Base-by-base conservation (phyloP, 2,329 filamentous ascomycete genomes). In the Colletotrichum melonis region DNA sequence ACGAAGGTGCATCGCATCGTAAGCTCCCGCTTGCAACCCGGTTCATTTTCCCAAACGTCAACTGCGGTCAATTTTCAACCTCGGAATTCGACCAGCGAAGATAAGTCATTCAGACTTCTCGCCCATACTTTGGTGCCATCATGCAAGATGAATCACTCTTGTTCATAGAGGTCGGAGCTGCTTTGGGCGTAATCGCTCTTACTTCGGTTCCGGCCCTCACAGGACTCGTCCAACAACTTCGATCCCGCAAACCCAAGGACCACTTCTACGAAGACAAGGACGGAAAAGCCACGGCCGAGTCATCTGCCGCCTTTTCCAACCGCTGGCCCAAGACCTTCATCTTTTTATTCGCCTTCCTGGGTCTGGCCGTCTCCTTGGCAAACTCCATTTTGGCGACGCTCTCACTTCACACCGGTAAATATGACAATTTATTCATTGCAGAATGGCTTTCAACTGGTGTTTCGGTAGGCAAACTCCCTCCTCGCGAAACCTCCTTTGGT, bases 211-310 rank as follows among this genome's bases (percentile, higher is more conserved):
- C 85, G 11, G 82, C 82, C 54, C 42, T 84, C 26, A 72, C 79
- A 49, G 80, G 81, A 56, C 76, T 84, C 46, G 46, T 81, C 58
- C 76, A 76, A 38, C 84, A 86, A 71, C 72, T 81, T 46, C 81
- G 80, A 38, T 77, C 79, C 52, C 80, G 80, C 28, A 79, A 78
- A 5, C 80, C 82, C 9, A 75, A 71, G 70, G 83, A 87, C 54
- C 82, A 87, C 12, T 83, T 86, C 14, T 95, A 95, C 78, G 84
- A 91, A 76, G 93, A 95, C 78, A 83, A 87, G 74, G 93, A 95
- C 81, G 93, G 93, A 62, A 86, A 88, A 75, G 92, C 92, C 38
- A 92, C 91, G 0, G 86, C 89, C 54, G 90, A 92, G 78, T 90
- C 91, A 1, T 79, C 91, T 65, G 86, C 87, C 26, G 86, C 86